Evolutionary conservation across 257 asterid species (phyloP).

Genomic region (Solanum chilense): DNA sequence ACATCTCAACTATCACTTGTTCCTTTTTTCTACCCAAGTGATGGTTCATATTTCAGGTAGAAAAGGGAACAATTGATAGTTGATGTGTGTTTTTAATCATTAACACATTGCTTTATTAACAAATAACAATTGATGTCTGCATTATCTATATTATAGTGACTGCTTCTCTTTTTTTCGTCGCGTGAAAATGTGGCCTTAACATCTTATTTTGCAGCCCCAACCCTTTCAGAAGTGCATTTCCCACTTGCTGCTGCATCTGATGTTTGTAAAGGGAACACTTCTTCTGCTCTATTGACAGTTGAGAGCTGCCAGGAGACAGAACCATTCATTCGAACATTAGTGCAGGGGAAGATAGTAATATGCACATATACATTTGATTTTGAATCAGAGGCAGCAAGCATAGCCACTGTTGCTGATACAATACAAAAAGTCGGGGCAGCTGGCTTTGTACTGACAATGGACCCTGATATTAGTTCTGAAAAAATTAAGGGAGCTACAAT

Average conservation of each 20-base stretch:
- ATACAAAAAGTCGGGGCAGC: conserved; percentile 38
- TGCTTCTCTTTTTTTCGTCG: not conserved
- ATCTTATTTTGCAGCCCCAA: conserved; percentile 41
- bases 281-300: conserved; percentile 25
- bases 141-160: not conserved
- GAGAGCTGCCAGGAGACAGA: conserved; percentile 50
- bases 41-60: not conserved
- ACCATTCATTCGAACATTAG: conserved; percentile 33
- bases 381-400: conserved; percentile 35
- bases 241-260: conserved; percentile 63
- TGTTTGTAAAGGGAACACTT: conserved; percentile 30
- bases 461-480: conserved; percentile 41
- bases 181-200: not conserved
- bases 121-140: not conserved
- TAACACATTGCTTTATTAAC: not conserved
- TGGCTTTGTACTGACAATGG: conserved; percentile 61
- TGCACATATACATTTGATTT: conserved; percentile 49
- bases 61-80: not conserved
- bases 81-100: not conserved
- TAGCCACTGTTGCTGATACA: conserved; percentile 43
- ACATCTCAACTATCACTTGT: not conserved
- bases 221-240: conserved; percentile 23
- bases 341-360: conserved; percentile 48
- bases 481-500: conserved; percentile 30
- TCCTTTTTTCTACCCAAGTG: not conserved